These are phyloP conservation scores for Ophiostoma triangulosporum DNA, from an alignment of 2,329 filamentous ascomycete genomes.

Conservation along the genomic window DNA sequence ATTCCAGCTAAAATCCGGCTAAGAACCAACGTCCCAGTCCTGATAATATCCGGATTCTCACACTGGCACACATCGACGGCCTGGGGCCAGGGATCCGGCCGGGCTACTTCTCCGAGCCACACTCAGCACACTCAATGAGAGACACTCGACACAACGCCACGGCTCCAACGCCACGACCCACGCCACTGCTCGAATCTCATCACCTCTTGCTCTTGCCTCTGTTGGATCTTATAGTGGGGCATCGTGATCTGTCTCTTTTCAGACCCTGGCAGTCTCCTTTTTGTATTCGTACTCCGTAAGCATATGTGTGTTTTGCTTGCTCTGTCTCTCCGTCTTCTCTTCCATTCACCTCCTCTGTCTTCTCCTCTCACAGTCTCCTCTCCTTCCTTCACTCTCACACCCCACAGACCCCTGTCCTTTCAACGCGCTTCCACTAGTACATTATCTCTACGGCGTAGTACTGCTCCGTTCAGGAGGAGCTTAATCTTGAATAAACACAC, in stretches of 20 bases:
- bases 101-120: background rate
- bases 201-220: background rate
- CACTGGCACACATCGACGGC: no score
- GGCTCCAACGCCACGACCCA: no score
- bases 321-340: background rate
- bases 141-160: background rate
- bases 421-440: constrained; percentile 1
- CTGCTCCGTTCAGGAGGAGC: constrained; percentile 2
- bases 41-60: no score
- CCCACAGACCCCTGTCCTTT: constrained; percentile 1
- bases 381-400: background rate
- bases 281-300: no score
- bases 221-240: background rate
- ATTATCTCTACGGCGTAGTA: constrained; percentile 4
- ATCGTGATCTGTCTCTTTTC: background rate
- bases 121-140: background rate
- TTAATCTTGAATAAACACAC: constrained; percentile 7
- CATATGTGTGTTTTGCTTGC: no score
- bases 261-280: no score
- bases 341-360: background rate
- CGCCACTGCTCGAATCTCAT: background rate
- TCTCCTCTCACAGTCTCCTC: background rate
- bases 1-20: no score
- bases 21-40: no score
- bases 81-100: background rate